These are phyloP conservation scores for Aspergillus pseudoviridinutans DNA, from an alignment of 2,329 filamentous ascomycete genomes.

Conservation along the genomic window DNA sequence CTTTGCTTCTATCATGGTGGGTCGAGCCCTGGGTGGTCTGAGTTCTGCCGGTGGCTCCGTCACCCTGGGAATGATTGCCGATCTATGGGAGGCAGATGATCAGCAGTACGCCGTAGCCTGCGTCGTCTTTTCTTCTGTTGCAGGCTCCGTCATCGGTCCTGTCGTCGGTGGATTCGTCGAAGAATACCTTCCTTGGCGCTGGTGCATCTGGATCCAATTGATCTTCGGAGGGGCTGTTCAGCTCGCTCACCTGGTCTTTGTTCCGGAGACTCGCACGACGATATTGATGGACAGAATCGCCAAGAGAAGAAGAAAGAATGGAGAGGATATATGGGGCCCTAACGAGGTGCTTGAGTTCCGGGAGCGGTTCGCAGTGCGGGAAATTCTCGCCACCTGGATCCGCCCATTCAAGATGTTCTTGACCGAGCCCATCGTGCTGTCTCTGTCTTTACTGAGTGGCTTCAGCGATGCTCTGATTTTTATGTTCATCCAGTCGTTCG, in stretches of 20 bases:
- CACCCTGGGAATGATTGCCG: constrained; percentile 70
- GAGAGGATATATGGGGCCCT: constrained; percentile 65
- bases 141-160: constrained; percentile 70
- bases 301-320: constrained; percentile 64
- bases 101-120: constrained; percentile 75
- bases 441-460: constrained; percentile 58
- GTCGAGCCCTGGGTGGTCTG: constrained; percentile 66
- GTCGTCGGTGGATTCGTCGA: constrained; percentile 76
- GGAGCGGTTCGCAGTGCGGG: constrained; percentile 55
- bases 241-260: constrained; percentile 61
- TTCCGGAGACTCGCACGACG: constrained; percentile 74
- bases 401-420: constrained; percentile 63
- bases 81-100: constrained; percentile 66
- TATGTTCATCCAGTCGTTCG: constrained; percentile 62
- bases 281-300: constrained; percentile 77
- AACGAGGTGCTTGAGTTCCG: constrained; percentile 63
- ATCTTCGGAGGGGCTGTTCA: constrained; percentile 72
- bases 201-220: constrained; percentile 81
- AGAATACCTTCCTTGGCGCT: constrained; percentile 64
- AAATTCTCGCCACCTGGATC: constrained; percentile 56
- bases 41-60: constrained; percentile 70
- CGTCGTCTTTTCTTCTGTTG: constrained; percentile 75
- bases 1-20: constrained; percentile 66
- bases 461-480: constrained; percentile 65
- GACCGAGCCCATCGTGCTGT: constrained; percentile 62